A percentile compares a stretch with the other conserved stretches of the same genome.
Conservation (phyloP, 2,329 filamentous ascomycete genomes). For the Piedraia hortae region DNA sequence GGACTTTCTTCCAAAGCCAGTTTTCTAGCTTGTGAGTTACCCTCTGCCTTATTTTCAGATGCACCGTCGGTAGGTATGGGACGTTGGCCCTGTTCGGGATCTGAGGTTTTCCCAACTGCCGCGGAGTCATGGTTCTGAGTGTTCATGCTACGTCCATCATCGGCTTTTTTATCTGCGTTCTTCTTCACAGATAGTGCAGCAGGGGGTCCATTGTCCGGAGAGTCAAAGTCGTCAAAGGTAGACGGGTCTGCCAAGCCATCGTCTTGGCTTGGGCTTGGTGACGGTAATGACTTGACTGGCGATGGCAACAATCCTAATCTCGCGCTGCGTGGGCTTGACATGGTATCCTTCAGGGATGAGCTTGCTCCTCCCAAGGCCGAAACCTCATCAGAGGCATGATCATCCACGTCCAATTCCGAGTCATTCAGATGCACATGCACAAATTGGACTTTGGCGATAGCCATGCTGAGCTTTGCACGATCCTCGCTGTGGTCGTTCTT, state of each 20-base stretch:
- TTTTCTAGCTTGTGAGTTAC: constrained; percentile 7
- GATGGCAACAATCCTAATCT: background rate
- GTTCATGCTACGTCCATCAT: background rate
- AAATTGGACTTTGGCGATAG: constrained; percentile 24
- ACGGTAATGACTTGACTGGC: background rate
- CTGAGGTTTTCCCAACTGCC: background rate
- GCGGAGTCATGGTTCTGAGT: background rate
- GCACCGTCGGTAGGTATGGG: too few relatives aligned
- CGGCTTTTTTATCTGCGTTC: constrained; percentile 1
- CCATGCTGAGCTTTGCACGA: constrained; percentile 16
- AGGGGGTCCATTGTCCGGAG: background rate
- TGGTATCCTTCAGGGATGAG: background rate
- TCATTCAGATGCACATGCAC: constrained; percentile 24
- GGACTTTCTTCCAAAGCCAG: constrained; percentile 39
- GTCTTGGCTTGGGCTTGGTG: background rate
- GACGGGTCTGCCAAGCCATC: constrained; percentile 3
- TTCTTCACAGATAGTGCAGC: background rate
- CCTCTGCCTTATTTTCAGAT: background rate
- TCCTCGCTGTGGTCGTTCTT: constrained; percentile 13
- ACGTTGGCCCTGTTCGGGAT: background rate
- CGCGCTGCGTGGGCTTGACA: background rate
- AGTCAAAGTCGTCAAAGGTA: constrained; percentile 4
- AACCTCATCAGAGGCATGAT: constrained; percentile 16
- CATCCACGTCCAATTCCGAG: too few relatives aligned
- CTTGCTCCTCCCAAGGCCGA: background rate